Evolutionary conservation across 768 basidiomycete species (phyloP).

Genomic region (Lactarius akahatsu): DNA sequence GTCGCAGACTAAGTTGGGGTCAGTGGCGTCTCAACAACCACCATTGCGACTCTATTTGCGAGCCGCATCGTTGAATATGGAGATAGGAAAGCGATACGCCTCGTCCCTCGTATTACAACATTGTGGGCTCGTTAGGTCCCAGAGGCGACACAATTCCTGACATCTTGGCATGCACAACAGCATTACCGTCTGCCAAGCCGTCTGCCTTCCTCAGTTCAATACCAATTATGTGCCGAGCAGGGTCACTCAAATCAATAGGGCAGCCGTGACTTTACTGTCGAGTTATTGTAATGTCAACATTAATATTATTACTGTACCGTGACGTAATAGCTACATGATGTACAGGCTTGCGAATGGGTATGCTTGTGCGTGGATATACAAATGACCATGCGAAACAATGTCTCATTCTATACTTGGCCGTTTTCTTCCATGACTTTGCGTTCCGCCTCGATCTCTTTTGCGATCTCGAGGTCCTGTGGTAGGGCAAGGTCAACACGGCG

Average conservation of each 20-base stretch:
- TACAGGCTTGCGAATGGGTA: background rate
- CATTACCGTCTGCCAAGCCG: no score
- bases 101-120: background rate
- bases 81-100: background rate
- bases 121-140: background rate
- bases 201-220: background rate
- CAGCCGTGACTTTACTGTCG: background rate
- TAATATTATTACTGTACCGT: background rate
- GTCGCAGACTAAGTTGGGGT: no score
- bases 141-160: background rate
- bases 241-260: no score
- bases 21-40: background rate
- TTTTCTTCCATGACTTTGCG: background rate
- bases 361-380: background rate
- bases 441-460: constrained; percentile 2
- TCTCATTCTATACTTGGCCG: background rate
- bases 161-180: background rate
- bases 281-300: background rate
- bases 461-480: constrained; percentile 1
- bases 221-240: background rate
- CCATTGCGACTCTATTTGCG: background rate
- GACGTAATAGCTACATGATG: background rate
- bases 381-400: background rate
- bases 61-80: background rate
- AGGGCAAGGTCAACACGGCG: background rate